Conservation (phyloP, 257 asterid species). For the Ophiorrhiza pumila region DNA sequence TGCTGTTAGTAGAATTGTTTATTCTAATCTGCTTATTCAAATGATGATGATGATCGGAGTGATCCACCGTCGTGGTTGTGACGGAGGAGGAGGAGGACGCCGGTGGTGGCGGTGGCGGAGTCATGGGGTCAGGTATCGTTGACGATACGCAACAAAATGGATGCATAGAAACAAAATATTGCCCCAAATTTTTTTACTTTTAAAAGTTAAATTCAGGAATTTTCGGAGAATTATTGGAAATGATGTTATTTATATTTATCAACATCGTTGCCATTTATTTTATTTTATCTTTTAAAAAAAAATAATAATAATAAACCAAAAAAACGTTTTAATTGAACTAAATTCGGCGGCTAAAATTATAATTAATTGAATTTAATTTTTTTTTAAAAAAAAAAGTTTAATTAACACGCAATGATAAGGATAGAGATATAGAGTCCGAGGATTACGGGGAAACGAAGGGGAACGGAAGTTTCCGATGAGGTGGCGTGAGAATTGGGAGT, state of each 20-base stretch:
- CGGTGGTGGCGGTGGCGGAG: slow-evolving; percentile 11
- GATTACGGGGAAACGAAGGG: not conserved
- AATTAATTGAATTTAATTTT: not conserved
- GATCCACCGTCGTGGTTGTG: not conserved
- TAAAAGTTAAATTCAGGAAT: not conserved
- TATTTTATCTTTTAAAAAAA: not conserved
- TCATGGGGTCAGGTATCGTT: slow-evolving; percentile 21
- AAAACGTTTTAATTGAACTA: not conserved
- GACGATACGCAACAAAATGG: slow-evolving; percentile 23
- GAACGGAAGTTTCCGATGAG: not conserved
- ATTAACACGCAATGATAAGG: not conserved
- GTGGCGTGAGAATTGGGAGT: not conserved
- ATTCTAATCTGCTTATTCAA: not conserved
- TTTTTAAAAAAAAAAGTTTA: not conserved
- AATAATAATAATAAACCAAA: not conserved
- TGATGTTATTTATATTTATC: not conserved
- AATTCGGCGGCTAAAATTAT: not conserved
- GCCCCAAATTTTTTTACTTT: not conserved
- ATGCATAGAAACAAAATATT: slow-evolving; percentile 10
- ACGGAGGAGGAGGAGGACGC: not conserved
- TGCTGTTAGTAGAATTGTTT: not conserved
- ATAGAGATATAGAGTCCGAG: not conserved
- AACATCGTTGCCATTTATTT: not conserved
- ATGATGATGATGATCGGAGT: not conserved
- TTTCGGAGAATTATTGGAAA: not conserved